Conservation (phyloP, 352 stramenopile genomes). For the Aphanomyces euteiches region DNA sequence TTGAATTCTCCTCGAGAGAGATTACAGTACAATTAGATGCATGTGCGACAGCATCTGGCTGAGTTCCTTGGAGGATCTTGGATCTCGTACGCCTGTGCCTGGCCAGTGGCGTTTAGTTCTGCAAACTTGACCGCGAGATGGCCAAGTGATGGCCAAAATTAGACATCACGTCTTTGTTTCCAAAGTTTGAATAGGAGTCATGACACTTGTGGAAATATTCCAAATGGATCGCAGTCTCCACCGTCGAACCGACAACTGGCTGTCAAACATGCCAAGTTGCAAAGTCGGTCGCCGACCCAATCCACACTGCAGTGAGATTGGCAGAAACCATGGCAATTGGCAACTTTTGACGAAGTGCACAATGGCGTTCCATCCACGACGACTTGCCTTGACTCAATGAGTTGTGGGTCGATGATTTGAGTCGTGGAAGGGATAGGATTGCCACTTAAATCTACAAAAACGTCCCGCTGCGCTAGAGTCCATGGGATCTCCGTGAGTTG, state of each 20-base stretch:
- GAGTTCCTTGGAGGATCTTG: no score
- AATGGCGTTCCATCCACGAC: neutral
- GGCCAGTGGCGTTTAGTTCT: no score
- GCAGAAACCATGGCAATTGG: neutral
- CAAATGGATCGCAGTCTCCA: neutral
- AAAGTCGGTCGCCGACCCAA: neutral
- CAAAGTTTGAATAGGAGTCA: no score
- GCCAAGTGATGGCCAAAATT: no score
- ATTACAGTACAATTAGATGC: no score
- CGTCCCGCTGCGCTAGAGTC: neutral
- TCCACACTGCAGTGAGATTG: neutral
- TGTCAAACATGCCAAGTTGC: neutral
- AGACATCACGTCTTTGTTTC: no score
- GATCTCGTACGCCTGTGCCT: no score
- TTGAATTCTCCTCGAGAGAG: no score
- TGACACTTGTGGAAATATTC: neutral
- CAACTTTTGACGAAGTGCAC: neutral
- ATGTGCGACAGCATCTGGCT: no score
- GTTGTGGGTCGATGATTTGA: neutral
- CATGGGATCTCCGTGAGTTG: neutral
- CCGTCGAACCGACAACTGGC: neutral
- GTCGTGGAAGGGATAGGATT: neutral
- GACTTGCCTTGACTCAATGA: neutral
- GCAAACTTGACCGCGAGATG: no score
- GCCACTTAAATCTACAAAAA: neutral